A percentile compares a stretch with the other conserved stretches of the same genome.
These are phyloP conservation scores for Syzygium aqueum DNA, from an alignment of 345 rosid genomes.

Conservation along the genomic window DNA sequence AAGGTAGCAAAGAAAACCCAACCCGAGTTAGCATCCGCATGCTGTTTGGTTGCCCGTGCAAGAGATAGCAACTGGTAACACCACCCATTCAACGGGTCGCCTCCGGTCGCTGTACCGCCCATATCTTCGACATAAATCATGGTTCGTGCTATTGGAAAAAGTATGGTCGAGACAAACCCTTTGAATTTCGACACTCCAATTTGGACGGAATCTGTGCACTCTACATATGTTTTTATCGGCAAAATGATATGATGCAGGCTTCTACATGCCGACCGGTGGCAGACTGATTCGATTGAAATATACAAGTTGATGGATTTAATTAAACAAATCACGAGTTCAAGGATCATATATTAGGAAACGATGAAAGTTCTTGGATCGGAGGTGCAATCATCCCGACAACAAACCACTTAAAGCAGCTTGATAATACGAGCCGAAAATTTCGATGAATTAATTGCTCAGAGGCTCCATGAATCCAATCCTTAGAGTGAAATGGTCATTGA, in stretches of 20 bases:
- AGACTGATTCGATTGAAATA: not conserved
- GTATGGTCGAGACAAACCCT: not conserved
- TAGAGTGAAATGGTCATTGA: not conserved
- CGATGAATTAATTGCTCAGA: not conserved
- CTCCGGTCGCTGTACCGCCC: too few relatives aligned
- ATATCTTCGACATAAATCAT: too few relatives aligned
- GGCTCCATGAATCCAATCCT: not conserved
- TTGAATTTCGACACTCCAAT: not conserved
- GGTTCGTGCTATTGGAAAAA: not conserved
- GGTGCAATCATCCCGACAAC: not conserved
- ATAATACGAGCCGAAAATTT: not conserved
- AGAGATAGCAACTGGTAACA: not conserved
- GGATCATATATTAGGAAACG: not conserved
- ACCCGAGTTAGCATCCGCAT: not conserved
- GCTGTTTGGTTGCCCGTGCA: not conserved
- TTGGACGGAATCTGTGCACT: not conserved
- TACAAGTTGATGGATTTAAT: too few relatives aligned
- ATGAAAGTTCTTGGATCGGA: not conserved
- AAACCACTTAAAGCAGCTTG: not conserved
- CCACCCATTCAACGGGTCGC: not conserved
- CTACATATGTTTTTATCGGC: not conserved
- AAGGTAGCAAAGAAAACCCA: too few relatives aligned
- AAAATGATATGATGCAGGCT: not conserved
- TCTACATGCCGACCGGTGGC: not conserved
- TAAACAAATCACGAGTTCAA: not conserved